Evolutionary conservation across 768 basidiomycete species (phyloP).

Genomic region (Phallus indusiatus): DNA sequence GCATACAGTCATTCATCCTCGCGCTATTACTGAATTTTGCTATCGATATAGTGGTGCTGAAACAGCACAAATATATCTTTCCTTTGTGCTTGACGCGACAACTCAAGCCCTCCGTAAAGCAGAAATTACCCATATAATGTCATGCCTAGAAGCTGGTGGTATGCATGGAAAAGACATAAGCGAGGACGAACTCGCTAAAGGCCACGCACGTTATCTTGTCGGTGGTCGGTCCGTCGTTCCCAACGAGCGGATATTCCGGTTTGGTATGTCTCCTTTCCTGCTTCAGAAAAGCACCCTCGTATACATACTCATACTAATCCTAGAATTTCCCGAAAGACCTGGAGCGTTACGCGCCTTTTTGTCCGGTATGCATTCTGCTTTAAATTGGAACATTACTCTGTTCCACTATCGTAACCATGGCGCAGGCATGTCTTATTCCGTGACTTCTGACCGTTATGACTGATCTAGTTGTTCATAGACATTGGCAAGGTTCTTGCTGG

Average conservation of each 20-base stretch:
- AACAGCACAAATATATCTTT: conserved; percentile 79
- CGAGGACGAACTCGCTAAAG: conserved; percentile 93
- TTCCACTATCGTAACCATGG: conserved; percentile 99
- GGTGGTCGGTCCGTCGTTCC: conserved; percentile 73
- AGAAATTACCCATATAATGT: conserved; percentile 59
- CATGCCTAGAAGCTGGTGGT: conserved; percentile 48
- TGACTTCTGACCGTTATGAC: background rate
- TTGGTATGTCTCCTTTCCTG: conserved; percentile 49
- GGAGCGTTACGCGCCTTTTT: conserved; percentile 88
- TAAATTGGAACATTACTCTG: conserved; percentile 84
- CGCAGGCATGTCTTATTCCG: conserved; percentile 49
- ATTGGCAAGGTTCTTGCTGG: conserved; percentile 89
- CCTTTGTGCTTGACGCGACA: conserved; percentile 71
- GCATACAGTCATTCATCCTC: conserved; percentile 81
- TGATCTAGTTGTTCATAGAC: conserved; percentile 36
- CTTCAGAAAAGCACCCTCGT: background rate
- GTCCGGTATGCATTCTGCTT: conserved; percentile 57
- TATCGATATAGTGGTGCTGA: conserved; percentile 74
- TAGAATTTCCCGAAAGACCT: conserved; percentile 95
- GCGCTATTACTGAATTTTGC: conserved; percentile 90
- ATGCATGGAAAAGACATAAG: conserved; percentile 88
- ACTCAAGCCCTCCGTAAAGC: conserved; percentile 29
- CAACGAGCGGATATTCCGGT: conserved; percentile 85
- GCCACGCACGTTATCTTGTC: conserved; percentile 89
- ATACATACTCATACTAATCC: background rate